These are phyloP conservation scores for Kalmusia sp. DNA, from an alignment of 2,329 filamentous ascomycete species.

Conservation along the genomic window DNA sequence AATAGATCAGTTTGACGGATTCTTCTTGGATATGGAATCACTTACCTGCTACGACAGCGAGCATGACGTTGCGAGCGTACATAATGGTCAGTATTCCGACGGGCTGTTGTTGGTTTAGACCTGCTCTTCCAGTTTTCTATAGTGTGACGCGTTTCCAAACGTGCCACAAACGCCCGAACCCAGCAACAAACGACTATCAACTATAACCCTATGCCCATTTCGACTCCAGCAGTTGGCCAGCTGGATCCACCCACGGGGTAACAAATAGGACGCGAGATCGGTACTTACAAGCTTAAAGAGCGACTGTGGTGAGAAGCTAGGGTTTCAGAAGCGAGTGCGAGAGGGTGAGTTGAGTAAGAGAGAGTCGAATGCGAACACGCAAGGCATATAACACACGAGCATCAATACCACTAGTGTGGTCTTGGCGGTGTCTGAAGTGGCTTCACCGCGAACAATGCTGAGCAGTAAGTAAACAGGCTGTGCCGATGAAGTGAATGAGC, in stretches of 20 bases:
- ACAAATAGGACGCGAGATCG: too few species aligned
- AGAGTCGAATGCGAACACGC: not conserved
- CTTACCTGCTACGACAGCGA: constrained; percentile 1
- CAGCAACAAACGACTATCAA: not conserved
- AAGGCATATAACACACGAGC: not conserved
- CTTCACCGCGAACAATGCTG: not conserved
- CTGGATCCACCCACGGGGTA: too few species aligned
- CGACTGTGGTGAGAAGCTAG: not conserved
- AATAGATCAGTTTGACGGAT: not conserved
- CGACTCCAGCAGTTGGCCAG: too few species aligned
- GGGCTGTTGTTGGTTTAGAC: not conserved
- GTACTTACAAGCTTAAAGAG: constrained; percentile 1
- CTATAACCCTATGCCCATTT: not conserved
- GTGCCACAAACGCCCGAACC: not conserved
- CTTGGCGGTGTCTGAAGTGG: not conserved
- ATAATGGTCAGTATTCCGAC: not conserved
- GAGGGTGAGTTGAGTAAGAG: not conserved
- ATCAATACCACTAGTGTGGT: not conserved
- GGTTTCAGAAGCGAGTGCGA: not conserved
- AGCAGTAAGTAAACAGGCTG: too few species aligned
- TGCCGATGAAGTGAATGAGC: not conserved
- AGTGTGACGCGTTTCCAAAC: not conserved
- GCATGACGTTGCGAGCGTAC: not conserved
- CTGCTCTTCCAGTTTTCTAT: not conserved
- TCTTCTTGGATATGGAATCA: not conserved